Percentiles rank a stretch among this genome's conserved stretches.
These are phyloP conservation scores for Fragaria iinumae DNA, from an alignment of 306 rosid genomes.

Conservation along the genomic window DNA sequence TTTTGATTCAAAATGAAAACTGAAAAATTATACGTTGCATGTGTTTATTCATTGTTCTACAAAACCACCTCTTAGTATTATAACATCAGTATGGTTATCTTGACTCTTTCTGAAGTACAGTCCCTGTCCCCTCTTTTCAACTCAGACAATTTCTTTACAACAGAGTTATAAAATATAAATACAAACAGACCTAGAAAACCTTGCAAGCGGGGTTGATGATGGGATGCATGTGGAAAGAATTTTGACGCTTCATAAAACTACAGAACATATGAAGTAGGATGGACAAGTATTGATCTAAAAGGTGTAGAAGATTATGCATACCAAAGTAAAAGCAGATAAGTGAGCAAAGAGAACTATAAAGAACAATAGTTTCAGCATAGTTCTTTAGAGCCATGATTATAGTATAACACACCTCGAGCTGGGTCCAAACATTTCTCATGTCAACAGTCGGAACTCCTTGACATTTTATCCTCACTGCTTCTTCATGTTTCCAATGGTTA, in stretches of 20 bases:
- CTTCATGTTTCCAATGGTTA: slow-evolving; percentile 74
- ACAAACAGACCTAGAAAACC: background rate
- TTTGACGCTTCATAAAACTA: background rate
- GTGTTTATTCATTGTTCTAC: background rate
- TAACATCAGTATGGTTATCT: background rate
- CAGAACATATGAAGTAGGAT: background rate
- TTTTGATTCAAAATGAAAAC: background rate
- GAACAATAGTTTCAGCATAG: background rate
- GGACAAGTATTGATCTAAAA: background rate
- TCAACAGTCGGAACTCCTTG: slow-evolving; percentile 90
- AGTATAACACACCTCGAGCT: slow-evolving; percentile 61
- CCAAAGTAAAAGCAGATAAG: background rate
- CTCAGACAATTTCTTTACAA: background rate
- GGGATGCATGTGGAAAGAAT: background rate
- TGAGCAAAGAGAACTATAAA: background rate
- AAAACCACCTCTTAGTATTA: background rate
- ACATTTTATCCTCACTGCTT: slow-evolving; percentile 86
- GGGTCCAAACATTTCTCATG: slow-evolving; percentile 80
- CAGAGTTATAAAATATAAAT: no score
- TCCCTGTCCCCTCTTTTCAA: background rate
- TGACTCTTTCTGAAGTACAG: background rate
- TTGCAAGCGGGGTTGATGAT: background rate
- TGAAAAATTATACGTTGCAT: background rate
- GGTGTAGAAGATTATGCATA: background rate
- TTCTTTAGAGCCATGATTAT: slow-evolving; percentile 7